Percentiles rank a stretch among this genome's conserved stretches.
These are phyloP conservation scores for Cutaneotrichosporon cyanovorans DNA, from an alignment of 1,284 basidiomycete species.

Conservation along the genomic window DNA sequence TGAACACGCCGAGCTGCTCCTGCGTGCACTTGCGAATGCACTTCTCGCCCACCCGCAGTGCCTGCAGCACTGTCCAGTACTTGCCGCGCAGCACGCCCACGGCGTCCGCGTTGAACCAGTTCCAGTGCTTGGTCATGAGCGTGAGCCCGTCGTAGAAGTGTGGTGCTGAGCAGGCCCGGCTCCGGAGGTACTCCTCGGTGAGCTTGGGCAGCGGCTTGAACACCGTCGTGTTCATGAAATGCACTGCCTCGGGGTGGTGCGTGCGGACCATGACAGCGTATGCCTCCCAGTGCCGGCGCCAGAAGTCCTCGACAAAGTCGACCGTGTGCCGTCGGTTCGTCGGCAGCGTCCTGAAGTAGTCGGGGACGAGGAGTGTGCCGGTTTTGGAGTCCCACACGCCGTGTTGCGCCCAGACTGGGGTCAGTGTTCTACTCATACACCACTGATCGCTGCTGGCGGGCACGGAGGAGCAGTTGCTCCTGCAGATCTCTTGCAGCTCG, in stretches of 20 bases:
- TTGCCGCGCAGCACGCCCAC: constrained; percentile 71
- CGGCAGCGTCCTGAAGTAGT: constrained; percentile 64
- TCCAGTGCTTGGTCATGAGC: constrained; percentile 71
- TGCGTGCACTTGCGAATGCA: constrained; percentile 77
- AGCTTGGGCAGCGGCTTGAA: constrained; percentile 66
- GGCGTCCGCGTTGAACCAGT: constrained; percentile 78
- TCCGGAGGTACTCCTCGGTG: constrained; percentile 56
- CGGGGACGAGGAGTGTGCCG: constrained; percentile 60
- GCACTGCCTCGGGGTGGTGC: constrained; percentile 74
- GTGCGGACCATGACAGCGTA: constrained; percentile 62
- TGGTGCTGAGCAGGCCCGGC: constrained; percentile 68
- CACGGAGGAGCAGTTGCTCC: too few species aligned
- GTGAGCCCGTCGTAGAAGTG: constrained; percentile 94
- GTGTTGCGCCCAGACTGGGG: constrained; percentile 74
- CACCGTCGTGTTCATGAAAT: constrained; percentile 88
- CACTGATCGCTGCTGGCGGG: too few species aligned
- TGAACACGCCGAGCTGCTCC: constrained; percentile 74
- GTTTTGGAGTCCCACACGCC: constrained; percentile 79
- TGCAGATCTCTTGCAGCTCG: too few species aligned
- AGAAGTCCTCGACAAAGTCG: constrained; percentile 70
- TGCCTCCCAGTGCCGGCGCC: constrained; percentile 65
- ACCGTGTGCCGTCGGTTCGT: constrained; percentile 30
- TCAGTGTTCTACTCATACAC: too few species aligned
- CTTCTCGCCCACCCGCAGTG: constrained; percentile 61
- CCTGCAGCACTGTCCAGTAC: constrained; percentile 56